A percentile compares a stretch with the other conserved stretches of the same genome.
Evolutionary conservation across 176 grass and related monocot species (phyloP).

Genomic region (Saccharum officinarum): DNA sequence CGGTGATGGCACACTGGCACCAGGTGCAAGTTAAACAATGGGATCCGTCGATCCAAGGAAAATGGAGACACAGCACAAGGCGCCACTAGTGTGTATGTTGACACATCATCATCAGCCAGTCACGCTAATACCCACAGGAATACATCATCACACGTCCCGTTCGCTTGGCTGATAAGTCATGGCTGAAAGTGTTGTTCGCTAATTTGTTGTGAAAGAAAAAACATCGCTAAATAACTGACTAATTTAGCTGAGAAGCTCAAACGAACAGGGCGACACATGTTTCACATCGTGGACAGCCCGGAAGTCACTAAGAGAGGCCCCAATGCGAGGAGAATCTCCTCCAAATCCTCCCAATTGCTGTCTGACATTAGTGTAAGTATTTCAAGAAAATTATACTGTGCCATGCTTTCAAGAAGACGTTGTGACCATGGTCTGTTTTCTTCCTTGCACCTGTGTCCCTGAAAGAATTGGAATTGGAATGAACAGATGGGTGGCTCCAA

Average conservation of each 20-base stretch:
- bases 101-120: constrained; percentile 36
- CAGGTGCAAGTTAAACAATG: constrained; percentile 32
- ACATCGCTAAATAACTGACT: too few relatives aligned
- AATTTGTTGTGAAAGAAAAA: too few relatives aligned
- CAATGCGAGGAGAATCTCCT: constrained; percentile 4
- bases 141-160: background rate
- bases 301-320: constrained; percentile 2
- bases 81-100: background rate
- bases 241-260: too few relatives aligned
- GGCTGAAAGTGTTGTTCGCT: too few relatives aligned
- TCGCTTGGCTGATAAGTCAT: too few relatives aligned
- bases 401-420: background rate
- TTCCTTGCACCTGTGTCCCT: background rate
- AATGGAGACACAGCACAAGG: constrained; percentile 1
- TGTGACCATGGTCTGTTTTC: background rate
- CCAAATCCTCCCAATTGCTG: background rate
- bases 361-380: background rate
- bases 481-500: background rate
- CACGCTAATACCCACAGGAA: constrained; percentile 30
- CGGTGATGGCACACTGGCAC: constrained; percentile 8
- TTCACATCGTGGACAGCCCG: constrained; percentile 40
- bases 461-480: background rate
- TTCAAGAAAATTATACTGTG: background rate
- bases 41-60: background rate
- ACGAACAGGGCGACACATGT: too few relatives aligned